These are phyloP conservation scores for Euphorbia celastroides DNA, from an alignment of 441 rosid species.

Conservation along the genomic window DNA sequence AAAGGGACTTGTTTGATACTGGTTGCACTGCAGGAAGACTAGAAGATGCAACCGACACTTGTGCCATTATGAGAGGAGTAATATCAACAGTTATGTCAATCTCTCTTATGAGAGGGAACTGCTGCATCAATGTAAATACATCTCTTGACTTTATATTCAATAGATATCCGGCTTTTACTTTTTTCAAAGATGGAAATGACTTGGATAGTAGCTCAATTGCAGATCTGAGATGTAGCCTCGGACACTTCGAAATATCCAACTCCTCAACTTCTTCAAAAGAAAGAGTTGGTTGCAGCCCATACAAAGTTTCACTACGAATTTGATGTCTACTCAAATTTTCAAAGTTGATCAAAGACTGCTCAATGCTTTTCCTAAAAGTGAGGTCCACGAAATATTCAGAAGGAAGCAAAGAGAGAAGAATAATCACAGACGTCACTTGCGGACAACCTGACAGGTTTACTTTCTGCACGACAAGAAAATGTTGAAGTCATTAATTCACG, in stretches of 20 bases:
- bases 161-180: constrained; percentile 67
- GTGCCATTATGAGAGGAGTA: constrained; percentile 40
- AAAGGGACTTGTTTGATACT: constrained; percentile 21
- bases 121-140: constrained; percentile 38
- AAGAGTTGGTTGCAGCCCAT: constrained; percentile 27
- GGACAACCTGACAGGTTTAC: constrained; percentile 66
- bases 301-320: constrained; percentile 23
- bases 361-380: constrained; percentile 26
- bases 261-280: constrained; percentile 49
- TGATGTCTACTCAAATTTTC: constrained; percentile 28
- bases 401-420: constrained; percentile 54
- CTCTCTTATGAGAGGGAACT: constrained; percentile 42
- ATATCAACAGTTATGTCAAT: constrained; percentile 66
- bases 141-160: constrained; percentile 42
- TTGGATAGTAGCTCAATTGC: constrained; percentile 51
- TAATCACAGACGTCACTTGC: constrained; percentile 44
- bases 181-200: constrained; percentile 66
- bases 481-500: constrained; percentile 11
- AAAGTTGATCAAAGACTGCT: constrained; percentile 26
- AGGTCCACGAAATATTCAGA: constrained; percentile 24
- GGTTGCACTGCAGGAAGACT: constrained; percentile 25
- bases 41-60: constrained; percentile 42
- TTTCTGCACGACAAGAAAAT: constrained; percentile 39
- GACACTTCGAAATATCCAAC: constrained; percentile 71
- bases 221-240: constrained; percentile 42